Conservation (phyloP, 148 eudicot species). For the Beta vulgaris region DNA sequence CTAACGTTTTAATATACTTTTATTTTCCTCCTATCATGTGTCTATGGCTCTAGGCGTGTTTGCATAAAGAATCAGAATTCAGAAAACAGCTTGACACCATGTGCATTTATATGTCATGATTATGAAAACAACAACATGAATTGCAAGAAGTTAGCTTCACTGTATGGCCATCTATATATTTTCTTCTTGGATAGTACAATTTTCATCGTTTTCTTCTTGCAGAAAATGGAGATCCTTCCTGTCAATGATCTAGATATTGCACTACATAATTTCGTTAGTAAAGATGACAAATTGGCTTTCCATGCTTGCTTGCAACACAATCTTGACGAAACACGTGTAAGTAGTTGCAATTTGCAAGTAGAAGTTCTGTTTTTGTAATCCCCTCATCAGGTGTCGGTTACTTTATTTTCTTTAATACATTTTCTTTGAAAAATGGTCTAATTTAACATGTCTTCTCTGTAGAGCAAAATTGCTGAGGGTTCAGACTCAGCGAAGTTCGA, state of each 20-base stretch:
- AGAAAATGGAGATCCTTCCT: slow-evolving; percentile 99
- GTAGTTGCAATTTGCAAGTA: slow-evolving; percentile 26
- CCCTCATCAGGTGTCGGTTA: not conserved
- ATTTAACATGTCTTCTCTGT: slow-evolving; percentile 8
- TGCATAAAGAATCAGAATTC: not conserved
- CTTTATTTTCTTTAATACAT: not conserved
- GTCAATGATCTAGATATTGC: slow-evolving; percentile 95
- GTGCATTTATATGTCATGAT: not conserved
- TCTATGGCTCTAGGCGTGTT: not conserved
- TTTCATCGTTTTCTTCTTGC: slow-evolving; percentile 19
- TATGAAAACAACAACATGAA: not conserved
- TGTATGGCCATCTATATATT: not conserved
- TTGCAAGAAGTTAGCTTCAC: not conserved
- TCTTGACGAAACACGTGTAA: slow-evolving; percentile 92
- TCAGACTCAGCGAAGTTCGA: slow-evolving; percentile 57
- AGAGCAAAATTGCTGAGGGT: slow-evolving; percentile 72
- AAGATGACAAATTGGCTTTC: slow-evolving; percentile 95
- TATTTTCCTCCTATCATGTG: not conserved
- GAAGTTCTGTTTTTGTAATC: not conserved
- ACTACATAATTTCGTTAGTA: slow-evolving; percentile 86
- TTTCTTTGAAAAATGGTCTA: not conserved
- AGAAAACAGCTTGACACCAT: not conserved
- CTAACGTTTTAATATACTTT: not conserved
- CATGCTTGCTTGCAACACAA: slow-evolving; percentile 85
- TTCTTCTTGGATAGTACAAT: not conserved